phyloP scores from a whole-genome alignment of 2,329 filamentous ascomycete species.

The Colletotrichum spaethianum region DNA sequence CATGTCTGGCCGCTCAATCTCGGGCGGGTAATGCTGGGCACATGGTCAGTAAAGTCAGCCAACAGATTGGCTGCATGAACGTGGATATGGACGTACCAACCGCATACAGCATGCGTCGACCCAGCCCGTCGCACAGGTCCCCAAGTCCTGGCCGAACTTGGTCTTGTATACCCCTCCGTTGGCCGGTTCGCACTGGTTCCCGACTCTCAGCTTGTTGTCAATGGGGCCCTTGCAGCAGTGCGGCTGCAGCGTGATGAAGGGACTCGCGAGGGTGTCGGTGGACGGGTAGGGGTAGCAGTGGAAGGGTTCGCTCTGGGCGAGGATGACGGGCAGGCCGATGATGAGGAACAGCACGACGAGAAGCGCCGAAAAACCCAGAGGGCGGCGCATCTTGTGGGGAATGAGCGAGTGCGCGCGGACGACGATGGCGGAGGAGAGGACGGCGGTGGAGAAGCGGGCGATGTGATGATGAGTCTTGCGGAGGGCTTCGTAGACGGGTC shows the following conservation, averaged over 20 bases:
- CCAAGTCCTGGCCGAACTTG: constrained; percentile 40
- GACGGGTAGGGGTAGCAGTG: constrained; percentile 39
- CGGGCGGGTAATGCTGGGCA: constrained; percentile 38
- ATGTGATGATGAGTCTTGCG: constrained; percentile 21
- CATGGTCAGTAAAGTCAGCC: constrained; percentile 4
- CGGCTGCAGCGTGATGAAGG: constrained; percentile 34
- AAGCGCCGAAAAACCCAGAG: constrained; percentile 29
- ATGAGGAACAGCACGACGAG: constrained; percentile 23
- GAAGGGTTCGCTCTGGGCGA: constrained; percentile 38
- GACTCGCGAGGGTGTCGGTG: constrained; percentile 24
- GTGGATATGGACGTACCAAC: constrained; percentile 19
- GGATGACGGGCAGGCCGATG: constrained; percentile 33
- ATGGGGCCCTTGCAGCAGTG: constrained; percentile 37
- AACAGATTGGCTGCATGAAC: neutral
- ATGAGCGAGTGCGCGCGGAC: constrained; percentile 27
- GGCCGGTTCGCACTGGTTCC: constrained; percentile 29
- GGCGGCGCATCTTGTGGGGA: constrained; percentile 36
- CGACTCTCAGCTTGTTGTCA: constrained; percentile 33
- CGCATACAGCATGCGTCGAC: constrained; percentile 40
- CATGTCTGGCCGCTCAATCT: constrained; percentile 29
- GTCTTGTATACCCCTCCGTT: constrained; percentile 36
- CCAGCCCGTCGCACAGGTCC: constrained; percentile 37
- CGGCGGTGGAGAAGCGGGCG: neutral
- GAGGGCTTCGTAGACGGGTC: constrained; percentile 28
- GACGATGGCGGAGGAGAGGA: constrained; percentile 25